A percentile compares a stretch with the other conserved stretches of the same genome.
Evolutionary conservation across 1,284 basidiomycete species (phyloP).

Genomic region (Tylopilus sp.): DNA sequence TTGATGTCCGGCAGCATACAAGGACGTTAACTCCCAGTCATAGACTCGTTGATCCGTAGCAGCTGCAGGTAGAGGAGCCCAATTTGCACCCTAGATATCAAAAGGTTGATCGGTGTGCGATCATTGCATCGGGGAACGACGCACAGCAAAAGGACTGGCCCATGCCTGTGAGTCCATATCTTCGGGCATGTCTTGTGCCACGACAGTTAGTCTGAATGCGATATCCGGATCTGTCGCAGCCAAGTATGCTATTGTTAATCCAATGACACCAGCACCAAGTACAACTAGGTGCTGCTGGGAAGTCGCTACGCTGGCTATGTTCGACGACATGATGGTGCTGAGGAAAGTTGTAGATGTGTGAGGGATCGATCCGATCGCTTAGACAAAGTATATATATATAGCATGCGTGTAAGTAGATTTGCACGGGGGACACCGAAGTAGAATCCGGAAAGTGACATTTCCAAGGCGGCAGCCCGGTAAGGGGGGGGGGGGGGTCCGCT

Average conservation of each 20-base stretch:
- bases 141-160: conserved; percentile 68
- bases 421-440: too few species aligned
- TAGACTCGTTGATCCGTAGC: conserved; percentile 36
- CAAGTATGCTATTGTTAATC: conserved; percentile 43
- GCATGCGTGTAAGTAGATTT: too few species aligned
- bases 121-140: conserved; percentile 21
- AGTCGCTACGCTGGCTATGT: conserved; percentile 15
- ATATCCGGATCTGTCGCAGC: conserved; percentile 28
- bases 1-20: conserved; percentile 34
- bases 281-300: conserved; percentile 36
- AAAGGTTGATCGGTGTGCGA: neutral
- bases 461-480: too few species aligned
- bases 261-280: conserved; percentile 53
- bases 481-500: too few species aligned
- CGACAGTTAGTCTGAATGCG: conserved; percentile 48
- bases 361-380: neutral
- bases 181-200: conserved; percentile 65
- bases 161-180: conserved; percentile 58
- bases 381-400: conserved; percentile 6
- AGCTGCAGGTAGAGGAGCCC: conserved; percentile 59
- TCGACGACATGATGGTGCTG: neutral
- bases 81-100: conserved; percentile 55
- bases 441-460: too few species aligned
- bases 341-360: neutral
- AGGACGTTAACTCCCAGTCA: conserved; percentile 43